Evolutionary conservation across 1,139 yeast species (phyloP).

Genomic region (Zygosaccharomyces pseudobailii): DNA sequence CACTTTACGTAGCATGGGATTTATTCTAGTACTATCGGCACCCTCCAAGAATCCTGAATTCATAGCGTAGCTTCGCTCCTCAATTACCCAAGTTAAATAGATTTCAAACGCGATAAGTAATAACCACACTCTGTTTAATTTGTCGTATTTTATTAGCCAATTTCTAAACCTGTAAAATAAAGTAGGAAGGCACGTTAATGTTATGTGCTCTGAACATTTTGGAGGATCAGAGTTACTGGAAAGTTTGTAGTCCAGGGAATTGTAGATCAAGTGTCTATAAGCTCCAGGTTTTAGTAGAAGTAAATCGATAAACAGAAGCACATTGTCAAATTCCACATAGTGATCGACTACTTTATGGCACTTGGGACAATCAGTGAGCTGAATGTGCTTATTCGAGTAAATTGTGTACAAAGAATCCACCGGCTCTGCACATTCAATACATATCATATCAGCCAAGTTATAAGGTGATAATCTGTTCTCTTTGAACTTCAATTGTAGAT

Average conservation of each 20-base stretch:
- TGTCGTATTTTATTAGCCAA: constrained; percentile 30
- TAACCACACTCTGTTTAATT: constrained; percentile 47
- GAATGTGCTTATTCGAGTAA: constrained; percentile 74
- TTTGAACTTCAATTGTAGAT: not conserved
- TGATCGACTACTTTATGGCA: constrained; percentile 81
- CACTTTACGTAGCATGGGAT: constrained; percentile 36
- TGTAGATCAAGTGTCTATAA: constrained; percentile 81
- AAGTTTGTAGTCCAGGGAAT: constrained; percentile 43
- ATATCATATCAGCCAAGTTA: constrained; percentile 51
- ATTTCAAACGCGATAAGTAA: constrained; percentile 81
- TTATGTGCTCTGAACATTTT: not conserved
- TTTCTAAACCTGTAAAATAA: constrained; percentile 7
- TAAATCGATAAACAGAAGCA: constrained; percentile 76
- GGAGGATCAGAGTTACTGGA: constrained; percentile 14
- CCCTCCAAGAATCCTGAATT: not conserved
- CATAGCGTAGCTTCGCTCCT: constrained; percentile 50
- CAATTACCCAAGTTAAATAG: constrained; percentile 86
- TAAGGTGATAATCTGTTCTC: not conserved
- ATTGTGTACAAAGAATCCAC: constrained; percentile 62
- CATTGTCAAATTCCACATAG: constrained; percentile 86
- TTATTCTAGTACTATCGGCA: not conserved
- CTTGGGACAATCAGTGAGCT: constrained; percentile 67
- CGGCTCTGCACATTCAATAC: constrained; percentile 77
- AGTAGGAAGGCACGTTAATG: constrained; percentile 2
- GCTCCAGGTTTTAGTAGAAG: constrained; percentile 83